A percentile compares a stretch with the other conserved stretches of the same genome.
Evolutionary conservation across 768 basidiomycete species (phyloP).

Genomic region (Hygrophorus russula): DNA sequence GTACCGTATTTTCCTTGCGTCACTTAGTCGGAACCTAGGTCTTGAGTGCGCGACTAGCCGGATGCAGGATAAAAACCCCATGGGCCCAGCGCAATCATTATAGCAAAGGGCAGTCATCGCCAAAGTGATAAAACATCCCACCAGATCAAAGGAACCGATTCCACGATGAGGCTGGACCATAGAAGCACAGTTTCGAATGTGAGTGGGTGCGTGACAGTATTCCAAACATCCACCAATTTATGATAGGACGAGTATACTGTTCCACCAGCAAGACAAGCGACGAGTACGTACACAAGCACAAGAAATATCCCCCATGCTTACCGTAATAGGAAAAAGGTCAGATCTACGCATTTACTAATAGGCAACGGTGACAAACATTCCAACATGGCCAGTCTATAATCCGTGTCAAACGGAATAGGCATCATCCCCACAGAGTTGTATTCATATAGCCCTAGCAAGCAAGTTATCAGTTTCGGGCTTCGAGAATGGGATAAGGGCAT

Average conservation of each 20-base stretch:
- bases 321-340: not conserved
- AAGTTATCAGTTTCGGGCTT: not conserved
- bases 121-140: not conserved
- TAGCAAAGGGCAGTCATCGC: too few relatives aligned
- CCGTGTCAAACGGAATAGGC: not conserved
- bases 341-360: not conserved
- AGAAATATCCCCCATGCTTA: not conserved
- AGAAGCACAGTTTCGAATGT: not conserved
- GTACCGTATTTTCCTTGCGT: not conserved
- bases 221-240: not conserved
- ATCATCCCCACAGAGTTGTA: constrained; percentile 1
- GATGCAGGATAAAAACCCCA: too few relatives aligned
- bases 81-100: not conserved
- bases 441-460: constrained; percentile 1
- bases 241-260: not conserved
- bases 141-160: not conserved
- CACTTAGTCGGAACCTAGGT: not conserved
- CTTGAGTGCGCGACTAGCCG: not conserved
- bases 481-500: not conserved
- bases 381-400: not conserved
- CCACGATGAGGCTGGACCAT: not conserved
- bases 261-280: not conserved
- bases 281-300: not conserved
- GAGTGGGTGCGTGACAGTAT: not conserved
- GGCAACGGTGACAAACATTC: not conserved